These are phyloP conservation scores for Trametopsis cervina DNA, from an alignment of 768 basidiomycete genomes.

Conservation along the genomic window DNA sequence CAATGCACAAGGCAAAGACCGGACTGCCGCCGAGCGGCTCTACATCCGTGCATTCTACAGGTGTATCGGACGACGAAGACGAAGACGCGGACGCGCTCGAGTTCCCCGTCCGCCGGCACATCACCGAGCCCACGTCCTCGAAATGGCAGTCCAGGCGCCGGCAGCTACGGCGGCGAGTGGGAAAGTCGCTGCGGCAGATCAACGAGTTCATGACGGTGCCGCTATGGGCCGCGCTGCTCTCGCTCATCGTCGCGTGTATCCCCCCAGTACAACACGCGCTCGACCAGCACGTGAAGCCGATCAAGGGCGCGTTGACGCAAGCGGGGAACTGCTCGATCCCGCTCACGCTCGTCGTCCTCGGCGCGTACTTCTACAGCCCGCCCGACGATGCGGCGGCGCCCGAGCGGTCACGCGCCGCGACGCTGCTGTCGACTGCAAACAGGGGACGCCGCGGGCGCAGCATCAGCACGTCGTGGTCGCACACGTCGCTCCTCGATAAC, in stretches of 20 bases:
- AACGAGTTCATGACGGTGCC: constrained; percentile 86
- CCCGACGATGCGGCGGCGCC: too few relatives aligned
- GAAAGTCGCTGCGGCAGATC: constrained; percentile 32
- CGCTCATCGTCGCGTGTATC: constrained; percentile 71
- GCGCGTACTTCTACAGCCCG: constrained; percentile 78
- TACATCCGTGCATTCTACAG: constrained; percentile 7
- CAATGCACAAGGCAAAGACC: constrained; percentile 7
- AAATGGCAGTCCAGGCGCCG: constrained; percentile 21
- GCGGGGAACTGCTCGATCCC: constrained; percentile 82
- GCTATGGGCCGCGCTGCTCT: constrained; percentile 70
- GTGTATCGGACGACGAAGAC: constrained; percentile 18
- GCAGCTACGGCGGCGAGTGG: constrained; percentile 21
- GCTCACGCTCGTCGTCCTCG: constrained; percentile 84
- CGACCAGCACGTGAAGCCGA: constrained; percentile 51
- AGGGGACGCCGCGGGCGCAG: constrained; percentile 11
- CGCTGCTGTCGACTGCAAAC: constrained; percentile 10
- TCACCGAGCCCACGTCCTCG: constrained; percentile 17
- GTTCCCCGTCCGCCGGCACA: constrained; percentile 11
- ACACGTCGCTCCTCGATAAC: constrained; percentile 32
- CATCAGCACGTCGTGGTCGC: constrained; percentile 19
- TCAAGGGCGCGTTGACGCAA: constrained; percentile 59
- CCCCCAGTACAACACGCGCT: constrained; percentile 70
- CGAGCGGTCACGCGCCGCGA: constrained; percentile 8
- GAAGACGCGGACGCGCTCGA: constrained; percentile 17
- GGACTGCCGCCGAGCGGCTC: not conserved